Percentiles rank a stretch among this genome's conserved stretches.
phyloP scores from a whole-genome alignment of 192 early-diverging fungal genomes.

The Coemansia umbellata region DNA sequence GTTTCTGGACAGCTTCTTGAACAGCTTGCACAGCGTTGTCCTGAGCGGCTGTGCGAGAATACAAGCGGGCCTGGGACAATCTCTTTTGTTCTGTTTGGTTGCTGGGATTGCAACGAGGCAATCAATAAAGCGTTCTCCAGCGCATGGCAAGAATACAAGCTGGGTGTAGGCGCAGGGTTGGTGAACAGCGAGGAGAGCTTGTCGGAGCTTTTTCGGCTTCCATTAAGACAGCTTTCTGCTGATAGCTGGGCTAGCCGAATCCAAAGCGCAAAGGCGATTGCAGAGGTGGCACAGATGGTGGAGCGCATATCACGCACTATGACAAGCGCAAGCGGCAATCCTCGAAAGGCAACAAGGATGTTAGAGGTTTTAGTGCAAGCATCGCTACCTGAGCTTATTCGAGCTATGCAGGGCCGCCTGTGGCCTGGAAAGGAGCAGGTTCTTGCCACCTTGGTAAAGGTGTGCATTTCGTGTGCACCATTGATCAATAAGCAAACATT shows the following conservation, averaged over 20 bases:
- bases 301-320: conserved; percentile 14
- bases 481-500: not conserved
- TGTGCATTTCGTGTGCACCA: conserved; percentile 11
- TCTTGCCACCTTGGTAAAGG: conserved; percentile 25
- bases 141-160: conserved; percentile 36
- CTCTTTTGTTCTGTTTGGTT: conserved; percentile 31
- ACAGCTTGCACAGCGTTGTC: conserved; percentile 30
- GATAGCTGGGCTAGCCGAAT: conserved; percentile 34
- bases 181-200: conserved; percentile 2
- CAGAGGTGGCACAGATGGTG: conserved; percentile 18
- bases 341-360: not conserved
- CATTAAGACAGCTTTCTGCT: conserved; percentile 13
- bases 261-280: conserved; percentile 33
- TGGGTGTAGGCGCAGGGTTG: conserved; percentile 17
- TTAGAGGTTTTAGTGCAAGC: conserved; percentile 6
- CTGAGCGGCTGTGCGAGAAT: conserved; percentile 24
- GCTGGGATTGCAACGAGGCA: conserved; percentile 14
- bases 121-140: conserved; percentile 20
- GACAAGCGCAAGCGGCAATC: not conserved
- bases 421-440: conserved; percentile 47
- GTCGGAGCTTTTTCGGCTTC: conserved; percentile 17
- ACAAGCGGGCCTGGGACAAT: conserved; percentile 7
- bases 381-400: conserved; percentile 19
- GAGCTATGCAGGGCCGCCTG: conserved; percentile 23
- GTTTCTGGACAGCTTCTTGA: conserved; percentile 48